Conservation (phyloP, 2,329 filamentous ascomycete genomes). For the Neoascochyta sp. region DNA sequence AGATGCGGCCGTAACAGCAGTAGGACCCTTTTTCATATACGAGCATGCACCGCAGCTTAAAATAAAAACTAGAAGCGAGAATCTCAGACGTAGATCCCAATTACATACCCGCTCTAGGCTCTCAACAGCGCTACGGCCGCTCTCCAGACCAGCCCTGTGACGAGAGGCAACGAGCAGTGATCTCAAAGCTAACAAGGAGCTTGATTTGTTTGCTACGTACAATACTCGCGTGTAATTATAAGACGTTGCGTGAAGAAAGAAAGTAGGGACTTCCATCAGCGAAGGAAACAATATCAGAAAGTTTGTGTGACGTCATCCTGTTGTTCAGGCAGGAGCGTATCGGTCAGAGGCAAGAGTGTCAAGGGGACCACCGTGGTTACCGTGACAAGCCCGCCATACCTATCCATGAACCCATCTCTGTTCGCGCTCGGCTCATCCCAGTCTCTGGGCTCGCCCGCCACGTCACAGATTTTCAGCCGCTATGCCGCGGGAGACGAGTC, state of each 20-base stretch:
- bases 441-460: slow-evolving; percentile 1
- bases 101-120: too few species aligned
- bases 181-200: not conserved
- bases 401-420: not conserved
- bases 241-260: not conserved
- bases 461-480: slow-evolving; percentile 4
- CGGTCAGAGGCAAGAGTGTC: slow-evolving; percentile 4
- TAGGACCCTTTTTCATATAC: too few species aligned
- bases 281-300: too few species aligned
- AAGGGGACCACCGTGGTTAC: slow-evolving; percentile 2
- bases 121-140: too few species aligned
- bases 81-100: too few species aligned
- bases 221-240: not conserved
- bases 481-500: slow-evolving; percentile 1
- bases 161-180: slow-evolving; percentile 1
- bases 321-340: too few species aligned
- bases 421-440: slow-evolving; percentile 3
- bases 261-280: not conserved
- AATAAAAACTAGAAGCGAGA: too few species aligned
- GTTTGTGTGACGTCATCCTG: too few species aligned
- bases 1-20: too few species aligned
- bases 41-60: too few species aligned
- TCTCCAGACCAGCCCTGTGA: not conserved
- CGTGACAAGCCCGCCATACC: not conserved
- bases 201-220: not conserved